Base-by-base conservation (phyloP, 2,329 filamentous ascomycete genomes). In the Fusarium musae region DNA sequence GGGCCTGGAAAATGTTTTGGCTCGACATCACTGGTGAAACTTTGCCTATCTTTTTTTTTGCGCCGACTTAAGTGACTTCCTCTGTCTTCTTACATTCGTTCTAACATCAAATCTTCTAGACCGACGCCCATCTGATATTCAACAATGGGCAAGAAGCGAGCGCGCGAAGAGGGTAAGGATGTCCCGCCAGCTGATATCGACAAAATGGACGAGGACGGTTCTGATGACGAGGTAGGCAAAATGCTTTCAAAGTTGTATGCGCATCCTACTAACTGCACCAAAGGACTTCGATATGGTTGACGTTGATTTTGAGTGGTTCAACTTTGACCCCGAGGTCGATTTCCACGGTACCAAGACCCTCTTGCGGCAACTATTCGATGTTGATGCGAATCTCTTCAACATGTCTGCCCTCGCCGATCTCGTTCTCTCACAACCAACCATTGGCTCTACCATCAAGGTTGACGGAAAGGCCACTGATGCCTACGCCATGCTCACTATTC, bases 261-360 rank as follows among this genome's bases (percentile, higher is more conserved):
- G 42, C 74, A 47, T 30, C 32, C 40, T 10, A 61, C 68, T 75
- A 32, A 77, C 37, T 46, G 26, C 11, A 23, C 15, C 11, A n/a
- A 43, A 97, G 93, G 94, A 97, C 79, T 93, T 95, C 79, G 93
- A 97, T 80, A 93, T 96, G 82, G 91, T 99, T 74, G 92, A 98
- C 80, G 95, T 98, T 65, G 96, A 98, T 75, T 99, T 99, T 79
- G 96, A 99, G 85, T 98, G 95, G 93, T 99, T 98, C 85, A 97
- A 98, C 84, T 97, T 96, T 71, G 92, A 96, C 77, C 88, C 93
- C 4, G 90, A 93, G 12, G 88, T 97, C 77, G 96, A 99, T 83
- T 98, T 98, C 83, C 96, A 98, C 83, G 96, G 96, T 66, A 89
- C 97, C 77, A 98, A 98, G 83, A 92, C 91, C 15, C 90, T 99